phyloP scores from a whole-genome alignment of 2,329 filamentous ascomycete species.

The Alternaria angustiovoidea region DNA sequence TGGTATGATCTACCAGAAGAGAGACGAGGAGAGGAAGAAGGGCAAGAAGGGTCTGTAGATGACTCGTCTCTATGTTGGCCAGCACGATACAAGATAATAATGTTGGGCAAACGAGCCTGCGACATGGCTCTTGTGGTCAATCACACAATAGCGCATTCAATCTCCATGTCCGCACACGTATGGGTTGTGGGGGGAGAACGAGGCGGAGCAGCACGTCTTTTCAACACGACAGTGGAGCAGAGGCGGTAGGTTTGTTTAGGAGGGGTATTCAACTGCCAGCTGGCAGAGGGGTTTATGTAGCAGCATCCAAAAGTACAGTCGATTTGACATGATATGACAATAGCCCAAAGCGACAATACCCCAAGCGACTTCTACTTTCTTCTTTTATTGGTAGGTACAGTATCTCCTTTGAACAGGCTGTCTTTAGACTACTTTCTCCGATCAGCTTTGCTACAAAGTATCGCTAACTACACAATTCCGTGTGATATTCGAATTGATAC shows the following conservation, averaged over 20 bases:
- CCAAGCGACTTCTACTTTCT: slow-evolving; percentile 12
- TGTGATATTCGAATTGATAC: neutral
- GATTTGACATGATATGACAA: slow-evolving; percentile 16
- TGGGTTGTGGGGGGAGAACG: neutral
- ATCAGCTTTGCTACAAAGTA: neutral
- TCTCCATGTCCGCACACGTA: neutral
- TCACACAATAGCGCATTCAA: neutral
- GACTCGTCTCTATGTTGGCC: neutral
- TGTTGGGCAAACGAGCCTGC: neutral
- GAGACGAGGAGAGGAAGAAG: slow-evolving; percentile 63
- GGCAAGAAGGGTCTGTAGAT: slow-evolving; percentile 47
- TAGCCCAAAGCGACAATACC: slow-evolving; percentile 30
- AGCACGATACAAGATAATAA: neutral
- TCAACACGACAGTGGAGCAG: slow-evolving; percentile 14
- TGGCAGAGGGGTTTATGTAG: slow-evolving; percentile 10
- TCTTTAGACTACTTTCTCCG: neutral
- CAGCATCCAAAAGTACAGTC: slow-evolving; percentile 18
- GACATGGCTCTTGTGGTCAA: neutral
- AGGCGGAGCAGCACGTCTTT: slow-evolving; percentile 11
- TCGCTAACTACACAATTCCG: neutral
- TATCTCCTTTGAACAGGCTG: neutral
- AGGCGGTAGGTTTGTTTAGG: slow-evolving; percentile 6
- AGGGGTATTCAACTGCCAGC: slow-evolving; percentile 21
- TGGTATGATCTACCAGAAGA: slow-evolving; percentile 87
- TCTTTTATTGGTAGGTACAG: slow-evolving; percentile 5